Percentiles rank a stretch among this genome's conserved stretches.
Evolutionary conservation across 768 basidiomycete species (phyloP).

Genomic region (Cystobasidium onofrii): DNA sequence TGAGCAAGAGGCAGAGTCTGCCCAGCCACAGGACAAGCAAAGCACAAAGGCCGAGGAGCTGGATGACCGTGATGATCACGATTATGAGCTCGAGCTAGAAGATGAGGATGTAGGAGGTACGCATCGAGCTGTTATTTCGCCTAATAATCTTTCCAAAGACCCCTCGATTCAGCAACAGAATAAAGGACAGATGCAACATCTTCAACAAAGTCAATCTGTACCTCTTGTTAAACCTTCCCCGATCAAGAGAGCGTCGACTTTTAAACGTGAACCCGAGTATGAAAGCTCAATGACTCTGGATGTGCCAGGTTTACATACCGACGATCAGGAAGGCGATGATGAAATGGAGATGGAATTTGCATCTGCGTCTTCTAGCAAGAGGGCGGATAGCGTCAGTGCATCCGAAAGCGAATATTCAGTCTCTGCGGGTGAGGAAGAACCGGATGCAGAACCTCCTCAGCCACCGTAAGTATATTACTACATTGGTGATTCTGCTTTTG

Average conservation of each 20-base stretch:
- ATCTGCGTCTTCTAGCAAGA: neutral
- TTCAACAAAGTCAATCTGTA: neutral
- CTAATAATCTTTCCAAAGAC: neutral
- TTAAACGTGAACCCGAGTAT: constrained; percentile 12
- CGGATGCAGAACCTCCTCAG: constrained; percentile 13
- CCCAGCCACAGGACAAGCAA: constrained; percentile 32
- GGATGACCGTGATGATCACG: constrained; percentile 27
- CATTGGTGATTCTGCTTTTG: too few species aligned
- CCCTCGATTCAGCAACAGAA: neutral
- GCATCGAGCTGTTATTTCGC: constrained; percentile 14
- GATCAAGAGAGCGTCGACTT: neutral
- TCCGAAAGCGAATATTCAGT: constrained; percentile 6
- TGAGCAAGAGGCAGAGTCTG: constrained; percentile 27
- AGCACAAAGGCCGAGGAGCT: neutral
- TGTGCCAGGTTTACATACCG: neutral
- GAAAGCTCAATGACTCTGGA: constrained; percentile 5
- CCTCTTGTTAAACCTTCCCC: neutral
- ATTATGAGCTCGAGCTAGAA: constrained; percentile 41
- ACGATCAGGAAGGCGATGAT: constrained; percentile 10
- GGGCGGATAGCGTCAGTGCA: neutral
- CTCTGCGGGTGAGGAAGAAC: constrained; percentile 33
- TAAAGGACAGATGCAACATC: neutral
- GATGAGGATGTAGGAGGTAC: constrained; percentile 27
- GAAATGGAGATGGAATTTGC: constrained; percentile 23
- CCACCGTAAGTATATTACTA: constrained; percentile 16